Evolutionary conservation across 2,329 filamentous ascomycete genomes (phyloP), one percentile per base, ranked within the genome.

Genomic region (Xylaria sp.): DNA sequence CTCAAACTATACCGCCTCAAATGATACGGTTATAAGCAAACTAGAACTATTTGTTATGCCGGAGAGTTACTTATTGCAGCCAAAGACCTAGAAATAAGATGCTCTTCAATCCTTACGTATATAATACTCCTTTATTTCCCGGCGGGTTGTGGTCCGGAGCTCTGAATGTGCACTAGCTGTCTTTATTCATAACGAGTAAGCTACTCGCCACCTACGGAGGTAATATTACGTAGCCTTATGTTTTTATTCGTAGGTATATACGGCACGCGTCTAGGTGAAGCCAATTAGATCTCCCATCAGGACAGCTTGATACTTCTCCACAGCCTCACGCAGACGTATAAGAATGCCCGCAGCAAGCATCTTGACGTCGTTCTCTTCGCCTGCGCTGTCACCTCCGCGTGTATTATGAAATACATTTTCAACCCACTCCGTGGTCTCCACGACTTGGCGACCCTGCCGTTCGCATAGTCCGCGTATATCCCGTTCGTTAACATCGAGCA

Each of bases 391-490:
- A n/a, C 76, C 77, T 0, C 86, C 86, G 36, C 83, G 81, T 7
- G 82, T 83, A 40, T 83, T 83, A 68, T 91, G 88, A 79, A 97
- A 97, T 1, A 97, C 87, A 63, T 85, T 84, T 51, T 89, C 86
- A 1, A 93, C 92, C 96, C 96, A 99, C 76, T 93, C 92, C 74
- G 93, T 88, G 68, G 93, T 92, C 84, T 98, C 95, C 60, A 97
- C 85, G 26, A 98, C 82, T 78, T 95, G 90, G 65, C 89, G 88
- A 0, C 92, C 90, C 74, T 93, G 88, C 66, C 90, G 88, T 67
- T 90, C 88, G 58, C 93, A 95, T 2, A 99, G 79, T 1, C 89
- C 84, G 73, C 89, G 84, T 81, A 91, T 88, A 68, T 93, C 89
- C 58, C 89, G 87, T 40, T 87, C 89, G 68, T 97, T 97, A 44